Evolutionary conservation across 148 eudicot genomes (phyloP), one percentile per base, ranked within the genome.

Genomic region (Rhododendron henanense): DNA sequence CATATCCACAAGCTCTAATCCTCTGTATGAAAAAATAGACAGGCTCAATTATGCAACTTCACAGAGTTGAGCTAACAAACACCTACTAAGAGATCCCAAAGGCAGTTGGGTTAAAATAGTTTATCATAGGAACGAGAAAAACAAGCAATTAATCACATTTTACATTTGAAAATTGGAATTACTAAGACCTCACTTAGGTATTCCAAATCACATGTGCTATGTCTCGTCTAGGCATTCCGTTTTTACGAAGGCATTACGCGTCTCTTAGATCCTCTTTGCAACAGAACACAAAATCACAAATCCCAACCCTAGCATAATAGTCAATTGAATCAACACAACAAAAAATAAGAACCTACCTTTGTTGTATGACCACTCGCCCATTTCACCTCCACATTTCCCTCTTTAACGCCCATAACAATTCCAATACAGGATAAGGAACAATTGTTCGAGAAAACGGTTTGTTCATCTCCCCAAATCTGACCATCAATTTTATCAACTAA

Each of bases 331-430:
- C 25, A 45, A 84, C 5, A 63, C 19, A 35, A 57, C 25, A 81
- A 31, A 11, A 48, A 67, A 8, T 35, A 71, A 19, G 28, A 84
- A 90, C 57, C 18, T 93, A 97, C 99, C 96, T 92, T 87, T 83
- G 91, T 86, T 31, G 87, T 87, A 85, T 84, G 83, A 85, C 96
- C 99, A 88, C 83, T 90, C 44, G 96, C 98, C 99, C 98, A 97
- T 91, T 93, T 93, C 78, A 97, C 98, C 89, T 93, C 92, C 81
- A 97, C 81, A 41, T 88, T 71, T 65, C 96, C 96, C 84, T 80
- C 87, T 83, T 85, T 88, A 78, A 93, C 87, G 85, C 96, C 98
- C 84, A 91, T 83, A 79, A 95, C 94, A 87, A 87, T 85, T 85
- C 99, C 99, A 73, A 97, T 92, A 86, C 83, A 87, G 63, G 96